Evolutionary conservation across 1,139 yeast species (phyloP).

Genomic region (Insectozyma bohioensis): DNA sequence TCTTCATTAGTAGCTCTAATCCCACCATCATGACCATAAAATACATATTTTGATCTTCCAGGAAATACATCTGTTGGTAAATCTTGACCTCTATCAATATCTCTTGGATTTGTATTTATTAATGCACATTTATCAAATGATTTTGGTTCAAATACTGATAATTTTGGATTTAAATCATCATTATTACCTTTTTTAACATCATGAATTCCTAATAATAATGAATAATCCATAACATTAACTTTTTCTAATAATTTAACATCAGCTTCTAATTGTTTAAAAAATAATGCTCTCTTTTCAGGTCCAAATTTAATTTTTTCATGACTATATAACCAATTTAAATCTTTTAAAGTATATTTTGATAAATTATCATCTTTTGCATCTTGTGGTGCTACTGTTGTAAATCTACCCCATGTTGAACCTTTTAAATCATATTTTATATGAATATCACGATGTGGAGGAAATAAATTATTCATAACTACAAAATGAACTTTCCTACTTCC

Average conservation of each 20-base stretch:
- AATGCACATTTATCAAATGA: conserved; percentile 40
- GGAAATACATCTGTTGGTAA: conserved; percentile 49
- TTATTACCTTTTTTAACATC: conserved; percentile 63
- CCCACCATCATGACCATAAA: conserved; percentile 87
- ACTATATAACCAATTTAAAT: conserved; percentile 79
- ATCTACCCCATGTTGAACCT: conserved; percentile 90
- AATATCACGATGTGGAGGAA: conserved; percentile 91
- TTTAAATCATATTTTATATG: conserved; percentile 87
- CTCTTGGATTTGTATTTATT: conserved; percentile 49
- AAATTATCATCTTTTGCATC: conserved; percentile 27
- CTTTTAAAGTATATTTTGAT: conserved; percentile 62
- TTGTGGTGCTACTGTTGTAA: conserved; percentile 33
- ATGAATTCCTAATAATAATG: conserved; percentile 83
- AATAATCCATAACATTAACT: conserved; percentile 93
- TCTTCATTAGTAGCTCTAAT: conserved; percentile 69
- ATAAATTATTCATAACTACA: conserved; percentile 93
- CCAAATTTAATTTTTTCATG: conserved; percentile 68
- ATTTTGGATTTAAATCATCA: conserved; percentile 33
- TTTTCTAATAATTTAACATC: conserved; percentile 75
- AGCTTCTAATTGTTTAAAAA: conserved; percentile 66
- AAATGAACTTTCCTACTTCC: conserved; percentile 83
- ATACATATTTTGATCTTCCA: conserved; percentile 52
- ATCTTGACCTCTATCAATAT: conserved; percentile 40
- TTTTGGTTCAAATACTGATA: conserved; percentile 51
- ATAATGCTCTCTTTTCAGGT: conserved; percentile 57